Conservation (phyloP, 306 rosid genomes). For the Canavalia gladiata region DNA sequence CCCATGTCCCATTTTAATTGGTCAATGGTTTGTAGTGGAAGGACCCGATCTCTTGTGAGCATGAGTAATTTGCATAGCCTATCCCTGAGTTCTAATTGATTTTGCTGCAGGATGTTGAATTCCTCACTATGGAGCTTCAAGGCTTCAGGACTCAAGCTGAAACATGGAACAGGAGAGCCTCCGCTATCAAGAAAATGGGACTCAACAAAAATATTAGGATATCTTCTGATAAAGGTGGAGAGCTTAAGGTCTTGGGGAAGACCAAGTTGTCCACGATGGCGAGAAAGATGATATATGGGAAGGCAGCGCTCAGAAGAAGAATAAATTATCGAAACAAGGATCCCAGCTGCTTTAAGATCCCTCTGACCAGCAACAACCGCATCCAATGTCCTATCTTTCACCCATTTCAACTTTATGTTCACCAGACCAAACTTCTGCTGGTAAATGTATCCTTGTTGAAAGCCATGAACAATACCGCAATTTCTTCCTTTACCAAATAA, state of each 20-base stretch:
- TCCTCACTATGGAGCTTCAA: constrained; percentile 57
- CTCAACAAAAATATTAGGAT: constrained; percentile 76
- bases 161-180: constrained; percentile 79
- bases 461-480: constrained; percentile 43
- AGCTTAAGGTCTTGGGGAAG: constrained; percentile 74
- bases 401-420: constrained; percentile 89
- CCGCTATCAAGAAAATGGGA: constrained; percentile 64
- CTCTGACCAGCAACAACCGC: constrained; percentile 66
- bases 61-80: constrained; percentile 82
- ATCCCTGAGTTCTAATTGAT: constrained; percentile 64
- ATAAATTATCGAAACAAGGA: constrained; percentile 71
- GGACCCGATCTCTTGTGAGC: constrained; percentile 72
- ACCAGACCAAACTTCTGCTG: constrained; percentile 73
- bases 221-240: constrained; percentile 77
- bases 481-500: constrained; percentile 48
- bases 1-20: constrained; percentile 95
- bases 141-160: constrained; percentile 70
- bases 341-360: constrained; percentile 77
- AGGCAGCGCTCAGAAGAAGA: constrained; percentile 58
- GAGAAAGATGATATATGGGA: constrained; percentile 73
- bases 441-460: constrained; percentile 53
- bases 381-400: constrained; percentile 77
- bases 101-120: constrained; percentile 48
- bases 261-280: constrained; percentile 75
- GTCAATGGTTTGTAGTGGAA: constrained; percentile 88